Conservation (phyloP, 1,284 basidiomycete species). For the Melampsora larici-populina region DNA sequence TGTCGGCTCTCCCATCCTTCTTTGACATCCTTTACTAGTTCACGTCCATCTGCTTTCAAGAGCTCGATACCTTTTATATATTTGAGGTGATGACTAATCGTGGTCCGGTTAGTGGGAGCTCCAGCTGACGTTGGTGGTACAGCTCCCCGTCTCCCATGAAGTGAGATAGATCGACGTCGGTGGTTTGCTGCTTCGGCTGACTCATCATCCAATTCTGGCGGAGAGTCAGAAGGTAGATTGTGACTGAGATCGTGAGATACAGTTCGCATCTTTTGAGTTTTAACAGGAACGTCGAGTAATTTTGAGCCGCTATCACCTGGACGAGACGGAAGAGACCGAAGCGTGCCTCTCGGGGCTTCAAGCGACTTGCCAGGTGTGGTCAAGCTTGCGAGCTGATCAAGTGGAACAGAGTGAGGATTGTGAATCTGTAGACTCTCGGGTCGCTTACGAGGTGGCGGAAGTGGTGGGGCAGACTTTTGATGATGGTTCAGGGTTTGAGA, state of each 20-base stretch:
- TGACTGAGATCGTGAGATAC: neutral
- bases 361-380: neutral
- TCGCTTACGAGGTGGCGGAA: conserved; percentile 16
- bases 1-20: conserved; percentile 25
- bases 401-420: conserved; percentile 31
- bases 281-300: neutral
- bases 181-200: neutral
- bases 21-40: conserved; percentile 21
- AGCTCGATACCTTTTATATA: conserved; percentile 12
- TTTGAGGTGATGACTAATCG: neutral
- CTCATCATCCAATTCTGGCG: neutral
- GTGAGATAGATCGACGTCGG: conserved; percentile 11
- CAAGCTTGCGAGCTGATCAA: conserved; percentile 12
- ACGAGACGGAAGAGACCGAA: neutral
- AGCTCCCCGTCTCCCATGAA: neutral
- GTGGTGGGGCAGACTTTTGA: neutral
- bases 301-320: neutral
- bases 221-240: neutral
- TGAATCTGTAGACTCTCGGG: conserved; percentile 29
- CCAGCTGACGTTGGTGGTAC: neutral
- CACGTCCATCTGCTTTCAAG: neutral
- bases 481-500: conserved; percentile 33
- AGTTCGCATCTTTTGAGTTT: neutral
- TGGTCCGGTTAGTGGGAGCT: neutral
- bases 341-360: neutral